Evolutionary conservation across 1,284 basidiomycete genomes (phyloP), one percentile per base, ranked within the genome.

Genomic region (Fomes fomentarius): DNA sequence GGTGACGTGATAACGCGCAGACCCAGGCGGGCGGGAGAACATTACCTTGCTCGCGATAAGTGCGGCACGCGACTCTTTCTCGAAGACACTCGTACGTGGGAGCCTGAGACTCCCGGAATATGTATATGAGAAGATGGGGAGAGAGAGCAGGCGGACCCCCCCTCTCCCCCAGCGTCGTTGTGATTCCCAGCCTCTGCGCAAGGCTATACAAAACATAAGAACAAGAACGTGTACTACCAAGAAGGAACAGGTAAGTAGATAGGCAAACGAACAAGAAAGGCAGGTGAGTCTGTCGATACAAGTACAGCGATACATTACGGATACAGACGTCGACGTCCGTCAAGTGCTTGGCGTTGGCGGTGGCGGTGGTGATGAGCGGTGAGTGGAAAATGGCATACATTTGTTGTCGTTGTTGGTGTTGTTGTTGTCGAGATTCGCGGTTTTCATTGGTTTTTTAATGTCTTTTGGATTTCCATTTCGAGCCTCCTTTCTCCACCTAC

Each of bases 141-240:
- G n/a, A 26, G 43, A 45, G 43, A 31, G 43, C 43, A 34, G 45
- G 45, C 45, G 22, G 14, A 19, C 45, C 45, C 45, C 45, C 34
- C 45, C 45, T 34, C 34, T 37, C 33, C 45, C 34, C 33, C 45
- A 47, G 45, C 45, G 45, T 47, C 45, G 34, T 26, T 22, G 21
- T 12, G 31, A 35, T 35, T 35, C 44, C 44, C 21, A 46, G 45
- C 45, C 45, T 47, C 45, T 47, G 45, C 45, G 45, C 45, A 47
- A n/a, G 45, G 45, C 45, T 47, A 9, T 15, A 40, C 4, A 24
- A 1, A 25, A 9, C 10, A 43, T 17, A 2, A 31, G 30, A 19
- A 43, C n/a, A 19, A 19, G 41, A 30, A 47, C n/a, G 8, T 25
- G 35, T 1, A 25, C 8, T 21, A 34, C 8, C 8, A 24, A 34